Base-by-base conservation (phyloP, 2,329 filamentous ascomycete species). In the Fusarium napiforme region DNA sequence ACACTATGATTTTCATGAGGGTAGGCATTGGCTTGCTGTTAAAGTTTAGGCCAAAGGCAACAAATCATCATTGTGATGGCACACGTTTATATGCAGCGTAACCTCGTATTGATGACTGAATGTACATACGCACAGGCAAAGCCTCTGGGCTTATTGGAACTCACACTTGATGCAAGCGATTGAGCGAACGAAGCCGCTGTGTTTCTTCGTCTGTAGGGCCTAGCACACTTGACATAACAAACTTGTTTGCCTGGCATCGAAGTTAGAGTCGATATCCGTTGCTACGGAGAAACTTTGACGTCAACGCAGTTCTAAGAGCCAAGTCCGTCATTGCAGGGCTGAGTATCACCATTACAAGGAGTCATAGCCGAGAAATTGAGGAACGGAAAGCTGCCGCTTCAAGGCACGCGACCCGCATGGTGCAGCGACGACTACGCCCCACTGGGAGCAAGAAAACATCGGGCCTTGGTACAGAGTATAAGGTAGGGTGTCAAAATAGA, bases 301-400 rank as follows among this genome's bases (percentile, higher is more conserved):
- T 74, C 67, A 74, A 68, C 15, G 28, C 32, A 52, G 28, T 43
- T 42, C 56, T 43, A 30, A 42, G 50, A 40, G 26, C 34, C 50
- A 55, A 55, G 50, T 10, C 15, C 56, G 49, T 63, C 40, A 56
- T 56, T 60, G 55, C 71, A 74, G 71, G 71, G 71, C 71, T 74
- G 63, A 74, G 56, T 47, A 59, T 39, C 34, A 55, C 32, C 34
- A 47, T 43, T 34, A 50, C 68, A 55, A 58, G 64, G 71, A 21
- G 39, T 40, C 37, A 39, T 36, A 52, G 69, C 36, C 59, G n/a
- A 30, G 52, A 56, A 45, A 39, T 64, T 43, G 34, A 40, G 26
- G 64, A 26, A 66, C 71, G 67, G 71, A 73, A 74, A 64, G 62
- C 58, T 64, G 61, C 66, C 71, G 70, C 71, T 46, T 47, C 59